Percentiles rank a stretch among this genome's conserved stretches.
These are phyloP conservation scores for Starmerella geochares DNA, from an alignment of 805 yeast species.

Conservation along the genomic window DNA sequence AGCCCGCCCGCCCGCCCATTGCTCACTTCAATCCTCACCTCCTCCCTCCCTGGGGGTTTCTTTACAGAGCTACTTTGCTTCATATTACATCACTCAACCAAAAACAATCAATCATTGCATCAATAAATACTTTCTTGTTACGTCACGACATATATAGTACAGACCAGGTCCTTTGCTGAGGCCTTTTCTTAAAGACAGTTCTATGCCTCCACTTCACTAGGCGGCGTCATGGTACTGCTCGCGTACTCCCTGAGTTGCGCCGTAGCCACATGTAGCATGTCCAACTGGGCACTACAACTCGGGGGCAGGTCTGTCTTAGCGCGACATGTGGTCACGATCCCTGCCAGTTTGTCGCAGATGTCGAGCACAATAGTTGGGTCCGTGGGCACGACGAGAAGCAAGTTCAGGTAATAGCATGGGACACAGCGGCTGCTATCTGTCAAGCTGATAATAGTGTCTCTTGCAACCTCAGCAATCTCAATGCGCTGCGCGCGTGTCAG, in stretches of 20 bases:
- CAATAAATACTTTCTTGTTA: not conserved
- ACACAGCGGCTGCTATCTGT: conserved; percentile 5
- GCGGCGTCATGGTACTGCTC: not conserved
- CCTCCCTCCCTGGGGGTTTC: no score
- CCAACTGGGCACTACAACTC: conserved; percentile 9
- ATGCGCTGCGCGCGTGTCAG: conserved; percentile 11
- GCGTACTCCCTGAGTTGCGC: conserved; percentile 13
- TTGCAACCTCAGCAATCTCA: conserved; percentile 19
- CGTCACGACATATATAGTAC: not conserved
- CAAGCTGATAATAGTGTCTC: conserved; percentile 16
- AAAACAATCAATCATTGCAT: not conserved
- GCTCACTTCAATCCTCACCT: no score
- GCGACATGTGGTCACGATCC: conserved; percentile 5
- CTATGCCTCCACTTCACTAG: not conserved
- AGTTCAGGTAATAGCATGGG: conserved; percentile 20
- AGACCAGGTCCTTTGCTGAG: not conserved
- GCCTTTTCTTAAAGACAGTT: not conserved
- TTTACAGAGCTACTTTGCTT: no score
- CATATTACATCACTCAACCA: no score
- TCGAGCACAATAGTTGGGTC: conserved; percentile 28
- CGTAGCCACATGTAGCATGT: conserved; percentile 14
- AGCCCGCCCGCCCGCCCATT: no score
- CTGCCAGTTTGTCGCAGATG: conserved; percentile 30
- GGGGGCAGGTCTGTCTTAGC: not conserved
- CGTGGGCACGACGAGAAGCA: conserved; percentile 30